These are phyloP conservation scores for Paraglomus occultum DNA, from an alignment of 192 early-diverging fungal species.

Conservation along the genomic window DNA sequence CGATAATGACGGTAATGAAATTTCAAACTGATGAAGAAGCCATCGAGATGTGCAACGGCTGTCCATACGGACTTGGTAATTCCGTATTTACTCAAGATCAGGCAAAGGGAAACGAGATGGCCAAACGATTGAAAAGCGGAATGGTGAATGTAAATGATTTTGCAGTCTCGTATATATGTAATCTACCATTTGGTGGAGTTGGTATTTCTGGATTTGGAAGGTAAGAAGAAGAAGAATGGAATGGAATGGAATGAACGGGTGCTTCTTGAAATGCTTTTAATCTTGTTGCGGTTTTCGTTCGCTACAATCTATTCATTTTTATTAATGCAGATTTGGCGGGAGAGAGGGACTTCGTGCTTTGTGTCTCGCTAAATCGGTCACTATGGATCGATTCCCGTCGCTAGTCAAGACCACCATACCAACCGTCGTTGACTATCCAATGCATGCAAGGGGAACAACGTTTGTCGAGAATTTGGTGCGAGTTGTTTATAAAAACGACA, in stretches of 20 bases:
- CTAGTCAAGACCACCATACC: constrained; percentile 72
- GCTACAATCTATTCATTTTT: neutral
- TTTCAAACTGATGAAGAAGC: constrained; percentile 68
- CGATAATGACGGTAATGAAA: constrained; percentile 77
- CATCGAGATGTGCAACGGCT: constrained; percentile 63
- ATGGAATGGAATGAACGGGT: too few species aligned
- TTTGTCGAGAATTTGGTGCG: constrained; percentile 40
- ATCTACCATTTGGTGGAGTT: constrained; percentile 83
- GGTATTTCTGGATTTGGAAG: constrained; percentile 76
- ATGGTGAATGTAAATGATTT: constrained; percentile 90
- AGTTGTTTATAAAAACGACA: constrained; percentile 33
- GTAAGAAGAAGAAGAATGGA: too few species aligned
- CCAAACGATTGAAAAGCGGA: constrained; percentile 63
- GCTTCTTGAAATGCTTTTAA: too few species aligned
- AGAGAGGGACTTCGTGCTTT: constrained; percentile 70
- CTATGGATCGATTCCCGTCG: constrained; percentile 64
- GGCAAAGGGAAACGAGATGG: constrained; percentile 55
- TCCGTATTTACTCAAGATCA: constrained; percentile 76
- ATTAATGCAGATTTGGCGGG: constrained; percentile 52
- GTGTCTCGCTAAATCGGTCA: constrained; percentile 68
- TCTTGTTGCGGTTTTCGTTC: too few species aligned
- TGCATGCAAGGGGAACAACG: constrained; percentile 41
- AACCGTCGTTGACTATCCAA: constrained; percentile 74
- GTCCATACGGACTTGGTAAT: constrained; percentile 74
- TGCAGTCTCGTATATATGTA: constrained; percentile 81